These are phyloP conservation scores for Yamadazyma membranifaciens DNA, from an alignment of 1,139 yeast genomes.

Conservation along the genomic window DNA sequence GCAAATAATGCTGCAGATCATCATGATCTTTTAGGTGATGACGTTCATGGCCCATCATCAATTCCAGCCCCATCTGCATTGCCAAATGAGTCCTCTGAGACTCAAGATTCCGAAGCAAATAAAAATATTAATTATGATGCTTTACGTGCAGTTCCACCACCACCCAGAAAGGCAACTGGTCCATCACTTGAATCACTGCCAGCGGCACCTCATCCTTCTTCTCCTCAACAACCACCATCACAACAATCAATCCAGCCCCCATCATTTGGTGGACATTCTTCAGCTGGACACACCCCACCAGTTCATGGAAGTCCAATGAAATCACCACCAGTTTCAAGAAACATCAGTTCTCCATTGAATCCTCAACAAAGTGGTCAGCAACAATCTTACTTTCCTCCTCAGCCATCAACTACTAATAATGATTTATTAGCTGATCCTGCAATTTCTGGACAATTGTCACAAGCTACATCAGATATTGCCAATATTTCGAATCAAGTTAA, in stretches of 20 bases:
- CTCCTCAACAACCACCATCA: conserved; percentile 14
- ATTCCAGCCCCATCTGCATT: conserved; percentile 4
- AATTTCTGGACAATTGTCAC: conserved; percentile 65
- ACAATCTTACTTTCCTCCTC: conserved; percentile 10
- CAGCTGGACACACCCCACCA: conserved; percentile 6
- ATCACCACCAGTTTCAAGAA: conserved; percentile 10
- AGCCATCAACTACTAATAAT: conserved; percentile 23
- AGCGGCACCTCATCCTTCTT: neutral
- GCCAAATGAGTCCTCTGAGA: conserved; percentile 7
- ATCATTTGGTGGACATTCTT: neutral
- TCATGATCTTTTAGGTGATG: conserved; percentile 29
- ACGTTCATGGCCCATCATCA: conserved; percentile 11
- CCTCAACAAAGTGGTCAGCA: conserved; percentile 3
- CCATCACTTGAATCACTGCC: conserved; percentile 15
- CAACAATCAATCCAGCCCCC: neutral
- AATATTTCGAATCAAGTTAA: conserved; percentile 82
- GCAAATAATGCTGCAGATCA: conserved; percentile 13
- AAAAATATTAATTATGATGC: conserved; percentile 45
- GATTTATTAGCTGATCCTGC: conserved; percentile 61
- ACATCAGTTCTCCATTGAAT: conserved; percentile 8
- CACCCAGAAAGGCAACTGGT: conserved; percentile 24
- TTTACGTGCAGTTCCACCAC: conserved; percentile 48
- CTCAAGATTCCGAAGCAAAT: conserved; percentile 11
- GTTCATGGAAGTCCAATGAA: conserved; percentile 5
- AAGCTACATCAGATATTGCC: conserved; percentile 83